A percentile compares a stretch with the other conserved stretches of the same genome.
Evolutionary conservation across 2,329 filamentous ascomycete genomes (phyloP).

Genomic region (Graphiopsis chlorocephala): DNA sequence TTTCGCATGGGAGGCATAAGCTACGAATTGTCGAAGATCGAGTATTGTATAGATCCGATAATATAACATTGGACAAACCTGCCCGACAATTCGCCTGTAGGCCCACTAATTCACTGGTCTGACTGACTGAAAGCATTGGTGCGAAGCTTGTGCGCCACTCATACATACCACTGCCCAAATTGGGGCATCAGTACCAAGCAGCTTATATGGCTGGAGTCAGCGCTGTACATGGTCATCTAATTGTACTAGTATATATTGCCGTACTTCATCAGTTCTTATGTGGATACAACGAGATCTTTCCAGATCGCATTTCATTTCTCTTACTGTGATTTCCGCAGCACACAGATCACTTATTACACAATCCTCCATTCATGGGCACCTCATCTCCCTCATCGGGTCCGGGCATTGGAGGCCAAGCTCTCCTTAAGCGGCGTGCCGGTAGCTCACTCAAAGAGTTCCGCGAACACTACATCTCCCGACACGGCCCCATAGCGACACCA

Average conservation of each 20-base stretch:
- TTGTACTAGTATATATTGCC: not conserved
- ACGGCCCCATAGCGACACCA: conserved; percentile 16
- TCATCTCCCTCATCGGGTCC: not conserved
- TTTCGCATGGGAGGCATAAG: conserved; percentile 17
- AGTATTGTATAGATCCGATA: not conserved
- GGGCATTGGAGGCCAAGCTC: conserved; percentile 8
- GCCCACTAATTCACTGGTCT: not conserved
- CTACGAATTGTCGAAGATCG: not conserved
- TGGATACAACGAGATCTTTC: not conserved
- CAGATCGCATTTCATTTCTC: not conserved
- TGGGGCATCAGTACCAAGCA: not conserved
- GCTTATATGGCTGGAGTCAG: not conserved
- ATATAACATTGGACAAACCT: not conserved
- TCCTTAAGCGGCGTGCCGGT: conserved; percentile 17
- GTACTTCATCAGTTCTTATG: not conserved
- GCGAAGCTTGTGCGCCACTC: not conserved
- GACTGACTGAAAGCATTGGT: not conserved
- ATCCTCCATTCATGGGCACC: not conserved
- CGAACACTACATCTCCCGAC: conserved; percentile 15
- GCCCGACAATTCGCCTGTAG: not conserved
- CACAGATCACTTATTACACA: not conserved
- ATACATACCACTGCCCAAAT: not conserved
- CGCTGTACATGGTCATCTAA: not conserved
- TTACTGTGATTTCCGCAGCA: not conserved
- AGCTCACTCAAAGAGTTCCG: conserved; percentile 14